Evolutionary conservation across 2,329 filamentous ascomycete genomes (phyloP), one percentile per base, ranked within the genome.

Genomic region (Pseudogymnoascus sp.): DNA sequence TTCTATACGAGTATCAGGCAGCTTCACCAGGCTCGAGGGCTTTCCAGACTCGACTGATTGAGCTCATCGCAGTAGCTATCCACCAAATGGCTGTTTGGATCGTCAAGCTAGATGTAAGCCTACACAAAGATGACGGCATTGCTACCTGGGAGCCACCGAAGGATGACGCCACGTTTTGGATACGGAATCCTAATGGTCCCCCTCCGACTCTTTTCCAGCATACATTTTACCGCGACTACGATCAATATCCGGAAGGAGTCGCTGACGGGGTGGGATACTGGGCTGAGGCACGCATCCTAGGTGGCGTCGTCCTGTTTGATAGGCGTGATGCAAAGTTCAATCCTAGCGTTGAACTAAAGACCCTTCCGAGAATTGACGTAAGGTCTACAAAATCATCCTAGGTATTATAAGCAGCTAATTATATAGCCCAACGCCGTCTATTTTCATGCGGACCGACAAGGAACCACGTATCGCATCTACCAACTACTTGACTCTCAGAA

Each of bases 21-120:
- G 66, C 71, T 0, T 49, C 66, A 4, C 41, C 22, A 25, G 41
- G 41, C 41, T 45, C 41, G 22, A 45, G 22, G 8, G 1, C 66
- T 55, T 76, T 74, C 55, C 64, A 71, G 0, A 67, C 67, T 16
- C 64, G 69, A 0, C 66, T 76, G 5, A 69, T 75, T 6, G 74
- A 76, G 59, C 39, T 76, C 2, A 62, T 70, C 4, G 72, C 70
- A 0, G 28, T 68, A 25, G 63, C 69, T 2, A 58, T 72, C 2
- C 73, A 76, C 41, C 62, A 73, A 5, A 70, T 74, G 5, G 73
- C 69, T 0, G 68, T 69, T 0, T 45, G 58, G 1, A 55, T 75
- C 0, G 72, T 66, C 22, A 58, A 67, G 3, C 55, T 68, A 2
- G 67, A 69, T 5, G 62, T 65, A 0, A 63, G 62, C 16, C 36